These are phyloP conservation scores for Colletotrichum salicis DNA, from an alignment of 2,329 filamentous ascomycete species.

Conservation along the genomic window DNA sequence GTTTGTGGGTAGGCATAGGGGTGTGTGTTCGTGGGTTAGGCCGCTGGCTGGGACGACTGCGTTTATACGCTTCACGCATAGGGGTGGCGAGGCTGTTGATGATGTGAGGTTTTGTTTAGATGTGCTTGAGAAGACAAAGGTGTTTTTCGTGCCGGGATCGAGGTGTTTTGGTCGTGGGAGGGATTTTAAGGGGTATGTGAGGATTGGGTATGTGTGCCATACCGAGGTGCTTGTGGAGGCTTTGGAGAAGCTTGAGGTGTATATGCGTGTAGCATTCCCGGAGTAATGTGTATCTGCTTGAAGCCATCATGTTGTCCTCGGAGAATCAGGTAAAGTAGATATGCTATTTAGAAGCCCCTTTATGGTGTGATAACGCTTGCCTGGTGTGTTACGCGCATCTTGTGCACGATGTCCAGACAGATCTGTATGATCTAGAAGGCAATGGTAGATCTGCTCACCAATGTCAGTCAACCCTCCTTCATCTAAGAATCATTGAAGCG, in stretches of 20 bases:
- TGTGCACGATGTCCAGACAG: too few relatives aligned
- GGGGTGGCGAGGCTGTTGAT: slow-evolving; percentile 70
- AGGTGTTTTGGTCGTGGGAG: slow-evolving; percentile 74
- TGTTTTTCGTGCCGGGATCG: slow-evolving; percentile 79
- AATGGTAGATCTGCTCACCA: background rate
- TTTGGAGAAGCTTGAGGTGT: slow-evolving; percentile 60
- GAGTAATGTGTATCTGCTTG: background rate
- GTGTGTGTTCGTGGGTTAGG: slow-evolving; percentile 75
- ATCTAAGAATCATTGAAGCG: too few relatives aligned
- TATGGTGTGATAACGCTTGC: background rate
- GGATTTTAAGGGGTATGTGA: slow-evolving; percentile 79
- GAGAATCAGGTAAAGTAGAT: too few relatives aligned
- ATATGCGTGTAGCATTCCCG: slow-evolving; percentile 43
- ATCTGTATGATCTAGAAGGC: background rate
- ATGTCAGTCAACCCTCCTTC: too few relatives aligned
- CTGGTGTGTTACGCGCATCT: too few relatives aligned
- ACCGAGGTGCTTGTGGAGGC: slow-evolving; percentile 76
- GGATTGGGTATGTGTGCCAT: slow-evolving; percentile 80
- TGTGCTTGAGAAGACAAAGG: slow-evolving; percentile 74
- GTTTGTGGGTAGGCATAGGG: slow-evolving; percentile 73
- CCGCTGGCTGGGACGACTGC: slow-evolving; percentile 84
- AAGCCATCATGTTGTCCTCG: background rate
- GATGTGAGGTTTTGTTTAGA: slow-evolving; percentile 78
- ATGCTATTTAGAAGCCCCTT: too few relatives aligned
- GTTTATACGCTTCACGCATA: slow-evolving; percentile 75